phyloP scores from a whole-genome alignment of 2,329 filamentous ascomycete genomes.

The Stachybotrys elegans region DNA sequence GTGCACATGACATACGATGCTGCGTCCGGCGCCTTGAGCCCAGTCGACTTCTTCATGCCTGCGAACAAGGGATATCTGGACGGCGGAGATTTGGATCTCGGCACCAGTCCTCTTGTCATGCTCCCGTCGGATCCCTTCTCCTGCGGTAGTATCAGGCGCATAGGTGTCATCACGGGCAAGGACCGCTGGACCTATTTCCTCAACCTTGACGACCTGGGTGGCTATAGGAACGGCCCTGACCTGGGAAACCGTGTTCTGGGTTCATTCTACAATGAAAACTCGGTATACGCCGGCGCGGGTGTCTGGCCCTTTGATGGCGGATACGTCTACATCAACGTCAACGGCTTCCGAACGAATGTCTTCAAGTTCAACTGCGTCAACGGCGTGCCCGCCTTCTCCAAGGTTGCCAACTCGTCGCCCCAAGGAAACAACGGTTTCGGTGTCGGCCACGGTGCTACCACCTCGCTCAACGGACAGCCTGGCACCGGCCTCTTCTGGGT shows the following conservation, averaged over 20 bases:
- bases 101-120: conserved; percentile 1
- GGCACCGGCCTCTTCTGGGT: conserved; percentile 3
- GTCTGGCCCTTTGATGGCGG: conserved; percentile 1
- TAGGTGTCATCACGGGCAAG: background rate
- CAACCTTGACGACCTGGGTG: background rate
- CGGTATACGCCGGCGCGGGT: conserved; percentile 3
- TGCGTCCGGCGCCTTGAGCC: background rate
- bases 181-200: background rate
- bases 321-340: conserved; percentile 4
- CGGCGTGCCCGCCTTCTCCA: conserved; percentile 2
- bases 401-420: background rate
- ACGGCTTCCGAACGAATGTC: conserved; percentile 1
- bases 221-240: conserved; percentile 1
- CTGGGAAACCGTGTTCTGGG: conserved; percentile 1
- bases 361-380: conserved; percentile 5
- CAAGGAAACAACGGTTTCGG: conserved; percentile 2
- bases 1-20: background rate
- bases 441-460: conserved; percentile 2
- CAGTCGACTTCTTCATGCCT: conserved; percentile 3
- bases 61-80: conserved; percentile 3
- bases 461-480: conserved; percentile 2
- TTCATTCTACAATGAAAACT: background rate
- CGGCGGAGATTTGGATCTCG: background rate
- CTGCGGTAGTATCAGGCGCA: conserved; percentile 2
- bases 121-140: conserved; percentile 1